These are phyloP conservation scores for Penicillium diatomitis DNA, from an alignment of 495 filamentous ascomycete genomes.

Conservation along the genomic window DNA sequence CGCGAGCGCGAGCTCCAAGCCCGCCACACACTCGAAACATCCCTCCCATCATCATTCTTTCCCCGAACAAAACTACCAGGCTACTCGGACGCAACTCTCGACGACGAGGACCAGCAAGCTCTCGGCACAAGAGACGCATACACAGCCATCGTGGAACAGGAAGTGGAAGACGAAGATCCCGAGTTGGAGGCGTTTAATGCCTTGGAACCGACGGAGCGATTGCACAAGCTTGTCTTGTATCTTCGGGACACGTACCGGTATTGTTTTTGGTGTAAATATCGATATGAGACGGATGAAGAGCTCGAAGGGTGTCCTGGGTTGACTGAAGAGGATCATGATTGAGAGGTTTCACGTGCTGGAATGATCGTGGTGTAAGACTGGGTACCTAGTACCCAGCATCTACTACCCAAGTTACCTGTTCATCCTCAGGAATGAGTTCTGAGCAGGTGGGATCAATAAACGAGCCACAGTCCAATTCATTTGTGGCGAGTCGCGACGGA, in stretches of 20 bases:
- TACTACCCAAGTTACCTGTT: no score
- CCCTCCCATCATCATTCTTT: conserved; percentile 40
- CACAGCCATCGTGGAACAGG: conserved; percentile 45
- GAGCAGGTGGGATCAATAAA: no score
- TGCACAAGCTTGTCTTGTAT: conserved; percentile 55
- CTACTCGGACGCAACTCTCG: conserved; percentile 45
- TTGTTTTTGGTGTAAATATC: conserved; percentile 94
- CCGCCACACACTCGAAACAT: conserved; percentile 61
- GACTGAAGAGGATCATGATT: conserved; percentile 91
- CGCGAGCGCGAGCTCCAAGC: conserved; percentile 60
- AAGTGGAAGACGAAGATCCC: conserved; percentile 72
- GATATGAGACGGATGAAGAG: conserved; percentile 50
- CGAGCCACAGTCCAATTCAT: no score
- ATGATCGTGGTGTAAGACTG: no score
- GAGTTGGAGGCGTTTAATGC: conserved; percentile 80
- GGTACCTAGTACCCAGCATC: no score
- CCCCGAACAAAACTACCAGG: conserved; percentile 39
- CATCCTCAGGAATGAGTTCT: no score
- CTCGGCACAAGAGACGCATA: conserved; percentile 38
- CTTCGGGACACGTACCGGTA: conserved; percentile 66
- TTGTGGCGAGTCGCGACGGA: no score
- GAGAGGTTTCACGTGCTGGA: background rate
- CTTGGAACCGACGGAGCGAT: conserved; percentile 51
- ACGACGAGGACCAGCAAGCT: conserved; percentile 46
- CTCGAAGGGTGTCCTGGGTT: conserved; percentile 88